These are phyloP conservation scores for Hysterium pulicare DNA, from an alignment of 2,329 filamentous ascomycete genomes.

Conservation along the genomic window DNA sequence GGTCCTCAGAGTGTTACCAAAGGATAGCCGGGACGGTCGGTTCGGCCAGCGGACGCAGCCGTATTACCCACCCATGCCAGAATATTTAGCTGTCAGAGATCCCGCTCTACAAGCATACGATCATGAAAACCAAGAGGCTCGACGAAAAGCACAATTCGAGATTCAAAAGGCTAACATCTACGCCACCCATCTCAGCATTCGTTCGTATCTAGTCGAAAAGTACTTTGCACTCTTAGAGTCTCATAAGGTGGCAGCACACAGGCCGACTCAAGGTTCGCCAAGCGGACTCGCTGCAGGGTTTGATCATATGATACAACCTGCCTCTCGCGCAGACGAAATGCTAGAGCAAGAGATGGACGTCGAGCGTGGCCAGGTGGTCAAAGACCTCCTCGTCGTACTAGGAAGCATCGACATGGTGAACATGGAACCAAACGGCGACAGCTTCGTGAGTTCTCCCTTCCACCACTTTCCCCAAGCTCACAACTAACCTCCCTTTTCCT, in stretches of 20 bases:
- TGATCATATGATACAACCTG: conserved; percentile 23
- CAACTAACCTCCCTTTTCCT: no score
- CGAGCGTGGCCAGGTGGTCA: conserved; percentile 78
- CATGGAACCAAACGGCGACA: conserved; percentile 70
- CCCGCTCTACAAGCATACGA: conserved; percentile 20
- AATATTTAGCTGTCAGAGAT: conserved; percentile 29
- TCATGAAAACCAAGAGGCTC: conserved; percentile 34
- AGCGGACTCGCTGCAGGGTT: conserved; percentile 30
- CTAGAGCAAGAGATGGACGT: conserved; percentile 64
- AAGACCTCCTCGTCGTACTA: conserved; percentile 71
- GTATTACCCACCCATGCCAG: conserved; percentile 37
- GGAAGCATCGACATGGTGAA: conserved; percentile 78
- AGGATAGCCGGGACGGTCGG: conserved; percentile 32
- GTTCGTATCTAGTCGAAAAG: conserved; percentile 81
- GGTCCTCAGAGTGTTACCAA: conserved; percentile 60
- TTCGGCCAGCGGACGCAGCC: conserved; percentile 26
- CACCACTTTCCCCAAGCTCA: conserved; percentile 21
- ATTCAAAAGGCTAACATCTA: conserved; percentile 93
- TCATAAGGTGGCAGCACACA: conserved; percentile 40
- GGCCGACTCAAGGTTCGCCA: conserved; percentile 37
- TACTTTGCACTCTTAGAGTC: conserved; percentile 72
- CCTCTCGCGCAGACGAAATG: conserved; percentile 32
- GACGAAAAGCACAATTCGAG: conserved; percentile 66
- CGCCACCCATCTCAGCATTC: conserved; percentile 73
- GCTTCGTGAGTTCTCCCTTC: conserved; percentile 52